Evolutionary conservation across 1,284 basidiomycete species (phyloP).

Genomic region (Sparassis latifolia): DNA sequence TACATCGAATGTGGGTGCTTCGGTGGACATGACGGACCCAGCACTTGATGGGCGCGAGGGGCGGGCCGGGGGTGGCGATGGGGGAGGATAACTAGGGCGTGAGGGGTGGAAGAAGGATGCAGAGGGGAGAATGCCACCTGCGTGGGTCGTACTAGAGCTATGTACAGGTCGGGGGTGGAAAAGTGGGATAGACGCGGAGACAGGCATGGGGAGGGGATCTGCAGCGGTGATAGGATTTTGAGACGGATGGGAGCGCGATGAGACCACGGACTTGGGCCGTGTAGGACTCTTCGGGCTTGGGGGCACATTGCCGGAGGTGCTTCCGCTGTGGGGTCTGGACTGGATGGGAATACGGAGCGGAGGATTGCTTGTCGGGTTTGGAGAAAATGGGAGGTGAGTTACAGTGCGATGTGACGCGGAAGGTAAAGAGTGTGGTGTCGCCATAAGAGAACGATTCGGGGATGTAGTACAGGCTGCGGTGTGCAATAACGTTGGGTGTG

Average conservation of each 20-base stretch:
- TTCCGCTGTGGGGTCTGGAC: conserved; percentile 16
- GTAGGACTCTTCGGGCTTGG: conserved; percentile 21
- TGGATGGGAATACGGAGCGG: conserved; percentile 12
- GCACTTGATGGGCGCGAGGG: conserved; percentile 30
- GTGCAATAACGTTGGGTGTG: too few relatives aligned
- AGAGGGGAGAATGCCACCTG: conserved; percentile 66
- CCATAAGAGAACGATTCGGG: conserved; percentile 16
- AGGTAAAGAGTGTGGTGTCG: conserved; percentile 27
- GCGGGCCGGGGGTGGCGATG: conserved; percentile 19
- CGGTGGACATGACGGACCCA: conserved; percentile 21
- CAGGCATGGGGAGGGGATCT: conserved; percentile 12
- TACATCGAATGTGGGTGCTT: conserved; percentile 20
- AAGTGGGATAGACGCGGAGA: conserved; percentile 19
- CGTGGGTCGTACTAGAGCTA: conserved; percentile 42
- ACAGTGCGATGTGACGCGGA: conserved; percentile 21
- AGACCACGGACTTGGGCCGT: conserved; percentile 2
- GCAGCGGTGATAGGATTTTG: conserved; percentile 9
- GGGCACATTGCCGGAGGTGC: conserved; percentile 11
- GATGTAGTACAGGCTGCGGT: conserved; percentile 11
- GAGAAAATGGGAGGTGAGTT: conserved; percentile 26
- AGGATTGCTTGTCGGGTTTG: conserved; percentile 18
- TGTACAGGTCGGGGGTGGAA: conserved; percentile 19
- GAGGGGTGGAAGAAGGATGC: conserved; percentile 70
- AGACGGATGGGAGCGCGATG: conserved; percentile 17
- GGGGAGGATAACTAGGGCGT: conserved; percentile 39